A percentile compares a stretch with the other conserved stretches of the same genome.
These are phyloP conservation scores for Oryza glumipatula DNA, from an alignment of 176 grass and related monocot genomes.

Conservation along the genomic window DNA sequence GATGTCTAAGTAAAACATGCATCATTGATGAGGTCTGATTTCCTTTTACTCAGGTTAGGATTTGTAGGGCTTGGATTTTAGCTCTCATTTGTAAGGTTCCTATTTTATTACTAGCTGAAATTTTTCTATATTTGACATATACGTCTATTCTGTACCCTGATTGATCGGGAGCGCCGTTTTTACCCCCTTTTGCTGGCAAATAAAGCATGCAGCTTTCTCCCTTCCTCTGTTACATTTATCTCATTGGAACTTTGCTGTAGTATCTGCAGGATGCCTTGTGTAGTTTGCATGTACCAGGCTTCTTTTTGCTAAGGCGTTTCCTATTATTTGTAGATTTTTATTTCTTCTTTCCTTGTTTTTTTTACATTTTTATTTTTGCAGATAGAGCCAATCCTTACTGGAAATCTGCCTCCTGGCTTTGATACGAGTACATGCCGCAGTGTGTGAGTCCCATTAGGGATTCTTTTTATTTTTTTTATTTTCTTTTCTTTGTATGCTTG, in stretches of 20 bases:
- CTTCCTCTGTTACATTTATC: not conserved
- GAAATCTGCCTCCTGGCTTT: conserved; percentile 94
- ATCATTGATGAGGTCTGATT: not conserved
- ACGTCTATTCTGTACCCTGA: not conserved
- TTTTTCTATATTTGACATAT: conserved; percentile 2
- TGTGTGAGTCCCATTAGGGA: conserved; percentile 78
- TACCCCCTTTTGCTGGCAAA: not conserved
- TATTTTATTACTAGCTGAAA: conserved; percentile 29
- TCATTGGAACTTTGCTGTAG: not conserved
- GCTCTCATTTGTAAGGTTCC: not conserved
- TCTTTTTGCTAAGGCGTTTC: not conserved
- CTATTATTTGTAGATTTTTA: conserved; percentile 43
- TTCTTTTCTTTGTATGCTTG: conserved; percentile 21
- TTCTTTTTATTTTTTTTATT: conserved; percentile 50
- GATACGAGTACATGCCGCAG: conserved; percentile 89
- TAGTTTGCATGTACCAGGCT: not conserved
- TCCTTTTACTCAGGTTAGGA: conserved; percentile 12
- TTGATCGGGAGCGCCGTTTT: not conserved
- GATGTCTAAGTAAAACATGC: not conserved
- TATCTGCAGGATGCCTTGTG: not conserved
- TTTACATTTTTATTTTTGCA: conserved; percentile 86
- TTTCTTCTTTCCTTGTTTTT: conserved; percentile 56
- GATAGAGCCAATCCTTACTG: conserved; percentile 88
- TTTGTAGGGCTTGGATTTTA: conserved; percentile 18
- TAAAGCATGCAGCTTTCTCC: not conserved